phyloP scores from a whole-genome alignment of 352 stramenopile genomes.

The Elongisporangium anandrum region DNA sequence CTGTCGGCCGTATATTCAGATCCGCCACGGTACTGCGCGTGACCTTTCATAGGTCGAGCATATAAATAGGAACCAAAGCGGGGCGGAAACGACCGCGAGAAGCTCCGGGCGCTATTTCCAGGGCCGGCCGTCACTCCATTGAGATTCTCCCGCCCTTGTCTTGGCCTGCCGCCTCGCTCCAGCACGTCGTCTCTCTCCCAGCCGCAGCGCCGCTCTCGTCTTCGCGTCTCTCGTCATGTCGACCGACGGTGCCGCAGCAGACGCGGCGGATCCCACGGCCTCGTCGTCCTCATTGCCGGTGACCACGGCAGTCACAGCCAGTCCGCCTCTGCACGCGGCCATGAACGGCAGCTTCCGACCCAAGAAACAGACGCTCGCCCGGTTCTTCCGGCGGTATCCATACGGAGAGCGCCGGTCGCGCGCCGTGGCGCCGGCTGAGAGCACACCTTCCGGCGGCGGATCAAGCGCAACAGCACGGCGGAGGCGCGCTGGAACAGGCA shows the following conservation, averaged over 20 bases:
- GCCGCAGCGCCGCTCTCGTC: not conserved
- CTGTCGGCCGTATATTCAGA: not conserved
- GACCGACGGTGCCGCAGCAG: not conserved
- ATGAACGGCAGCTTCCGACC: constrained; percentile 34
- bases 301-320: too few relatives aligned
- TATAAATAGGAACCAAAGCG: not conserved
- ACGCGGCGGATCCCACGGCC: not conserved
- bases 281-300: not conserved
- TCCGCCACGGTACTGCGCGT: not conserved
- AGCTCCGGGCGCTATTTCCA: not conserved
- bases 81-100: not conserved
- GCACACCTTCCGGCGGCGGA: constrained; percentile 2
- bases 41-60: not conserved
- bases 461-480: constrained; percentile 5
- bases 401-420: constrained; percentile 59
- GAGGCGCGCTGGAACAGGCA: constrained; percentile 29
- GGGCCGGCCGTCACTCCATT: not conserved
- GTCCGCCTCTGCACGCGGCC: constrained; percentile 16
- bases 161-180: not conserved
- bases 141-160: not conserved
- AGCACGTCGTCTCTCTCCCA: not conserved
- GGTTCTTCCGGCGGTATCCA: constrained; percentile 53
- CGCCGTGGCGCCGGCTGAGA: constrained; percentile 53
- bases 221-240: not conserved
- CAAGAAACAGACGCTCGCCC: constrained; percentile 54